Percentiles rank a stretch among this genome's conserved stretches.
These are phyloP conservation scores for Verticillium tricorpus DNA, from an alignment of 2,329 filamentous ascomycete genomes.

Conservation along the genomic window DNA sequence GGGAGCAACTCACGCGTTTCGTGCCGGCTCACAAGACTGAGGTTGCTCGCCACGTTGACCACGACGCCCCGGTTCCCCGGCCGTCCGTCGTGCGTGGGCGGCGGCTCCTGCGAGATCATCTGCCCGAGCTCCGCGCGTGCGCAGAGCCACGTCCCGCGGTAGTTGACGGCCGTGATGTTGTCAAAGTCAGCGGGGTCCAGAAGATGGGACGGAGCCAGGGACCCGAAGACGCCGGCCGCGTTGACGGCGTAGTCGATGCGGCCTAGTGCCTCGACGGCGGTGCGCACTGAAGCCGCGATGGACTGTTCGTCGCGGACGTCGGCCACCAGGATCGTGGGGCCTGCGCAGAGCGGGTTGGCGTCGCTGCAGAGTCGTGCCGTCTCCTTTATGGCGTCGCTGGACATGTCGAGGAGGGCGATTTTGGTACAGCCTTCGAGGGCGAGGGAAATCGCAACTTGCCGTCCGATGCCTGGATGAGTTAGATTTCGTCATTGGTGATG, in stretches of 20 bases:
- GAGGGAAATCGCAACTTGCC: constrained; percentile 37
- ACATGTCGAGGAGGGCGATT: constrained; percentile 35
- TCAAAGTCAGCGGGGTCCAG: constrained; percentile 34
- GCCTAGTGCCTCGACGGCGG: constrained; percentile 26
- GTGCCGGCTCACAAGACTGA: constrained; percentile 36
- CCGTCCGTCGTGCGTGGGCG: constrained; percentile 37
- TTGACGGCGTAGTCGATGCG: constrained; percentile 43
- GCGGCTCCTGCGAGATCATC: constrained; percentile 38
- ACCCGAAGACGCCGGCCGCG: constrained; percentile 30
- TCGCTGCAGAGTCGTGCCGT: constrained; percentile 25
- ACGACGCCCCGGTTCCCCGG: constrained; percentile 33
- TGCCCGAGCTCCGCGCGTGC: constrained; percentile 34
- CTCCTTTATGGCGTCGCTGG: constrained; percentile 23
- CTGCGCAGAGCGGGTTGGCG: constrained; percentile 17
- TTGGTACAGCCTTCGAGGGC: constrained; percentile 36
- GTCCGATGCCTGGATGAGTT: constrained; percentile 32
- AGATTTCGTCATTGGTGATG: too few relatives aligned
- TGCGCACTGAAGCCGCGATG: constrained; percentile 26
- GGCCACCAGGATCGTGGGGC: constrained; percentile 20
- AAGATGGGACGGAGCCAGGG: constrained; percentile 28
- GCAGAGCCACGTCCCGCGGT: constrained; percentile 39
- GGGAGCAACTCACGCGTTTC: constrained; percentile 29
- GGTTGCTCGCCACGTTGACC: constrained; percentile 39
- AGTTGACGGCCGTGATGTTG: constrained; percentile 35
- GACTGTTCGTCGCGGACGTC: constrained; percentile 30